Base-by-base conservation (phyloP, 306 rosid genomes). In the Urtica urens region DNA sequence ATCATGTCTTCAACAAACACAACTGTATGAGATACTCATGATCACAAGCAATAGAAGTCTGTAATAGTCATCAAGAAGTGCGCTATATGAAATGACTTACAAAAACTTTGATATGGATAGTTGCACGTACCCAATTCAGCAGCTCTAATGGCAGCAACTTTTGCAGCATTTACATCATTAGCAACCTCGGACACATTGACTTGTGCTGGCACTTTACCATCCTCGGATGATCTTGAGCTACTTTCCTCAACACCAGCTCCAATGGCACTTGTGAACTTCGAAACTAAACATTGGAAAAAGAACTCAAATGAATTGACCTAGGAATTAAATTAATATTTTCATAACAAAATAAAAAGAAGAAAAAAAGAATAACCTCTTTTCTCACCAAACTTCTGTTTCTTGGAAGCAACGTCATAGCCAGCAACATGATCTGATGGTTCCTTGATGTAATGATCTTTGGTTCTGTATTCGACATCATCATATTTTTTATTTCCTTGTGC, bases 131-230 rank as follows among this genome's bases (percentile, higher is more conserved):
- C 99, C 72, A 81, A 55, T 75, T 85, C 99, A 67, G 99, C 99
- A 62, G 99, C 99, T 73, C 78, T 85, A 79, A 90, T 79, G 15
- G 99, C 99, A 12, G 95, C 95, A 73, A 75, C 59, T 70, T 90
- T 90, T 7, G 99, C 94, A 60, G 78, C 81, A 69, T 77, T 76
- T 21, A 77, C 10, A 60, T 90, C 78, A 72, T 48, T 75, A 68
- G 59, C 71, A 46, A 26, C 38, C 31, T 73, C 77, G n/a, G 73
- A 57, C 41, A 71, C 79, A 63, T 64, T 59, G 58, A 63, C 55
- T 70, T 69, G 64, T 27, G 30, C 37, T 65, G 59, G 66, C 67
- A 53, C 24, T 67, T 74, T 74, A 16, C 55, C 76, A 58, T 77
- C 84, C 20, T 68, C 53, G 37, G 43, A 47, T 62, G 62, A 67